Evolutionary conservation across 1,284 basidiomycete species (phyloP).

Genomic region (Ustilago crameri): DNA sequence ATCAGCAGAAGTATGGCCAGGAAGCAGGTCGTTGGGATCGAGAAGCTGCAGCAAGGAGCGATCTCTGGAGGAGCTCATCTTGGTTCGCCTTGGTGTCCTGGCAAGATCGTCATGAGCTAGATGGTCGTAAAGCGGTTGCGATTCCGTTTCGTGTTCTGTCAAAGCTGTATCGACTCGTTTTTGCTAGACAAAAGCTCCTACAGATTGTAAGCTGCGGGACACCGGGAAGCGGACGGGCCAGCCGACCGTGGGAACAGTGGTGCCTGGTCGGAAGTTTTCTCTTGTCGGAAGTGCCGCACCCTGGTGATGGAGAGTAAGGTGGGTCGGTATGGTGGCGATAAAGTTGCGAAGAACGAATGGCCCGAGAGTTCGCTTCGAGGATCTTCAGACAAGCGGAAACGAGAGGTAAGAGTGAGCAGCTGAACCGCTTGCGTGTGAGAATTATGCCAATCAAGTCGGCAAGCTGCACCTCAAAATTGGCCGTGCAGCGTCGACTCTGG

Average conservation of each 20-base stretch:
- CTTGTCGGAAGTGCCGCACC: neutral
- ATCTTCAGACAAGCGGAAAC: neutral
- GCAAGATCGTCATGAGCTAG: conserved; percentile 16
- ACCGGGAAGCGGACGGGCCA: neutral
- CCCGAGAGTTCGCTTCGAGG: neutral
- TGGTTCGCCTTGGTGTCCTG: neutral
- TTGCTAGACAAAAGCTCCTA: neutral
- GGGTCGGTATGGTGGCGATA: neutral
- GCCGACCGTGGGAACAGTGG: neutral
- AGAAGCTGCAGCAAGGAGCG: conserved; percentile 52
- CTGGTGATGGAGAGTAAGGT: neutral
- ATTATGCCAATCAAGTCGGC: neutral
- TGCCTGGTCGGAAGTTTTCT: neutral
- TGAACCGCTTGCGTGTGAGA: conserved; percentile 1
- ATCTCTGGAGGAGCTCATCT: conserved; percentile 41
- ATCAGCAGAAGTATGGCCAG: conserved; percentile 57
- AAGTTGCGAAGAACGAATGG: neutral
- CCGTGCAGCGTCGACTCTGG: conserved; percentile 2
- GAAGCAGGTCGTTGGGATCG: conserved; percentile 55
- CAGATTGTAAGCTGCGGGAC: neutral
- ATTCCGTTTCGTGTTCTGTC: neutral
- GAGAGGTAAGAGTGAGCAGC: neutral
- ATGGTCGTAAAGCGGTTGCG: neutral
- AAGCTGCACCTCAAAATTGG: neutral
- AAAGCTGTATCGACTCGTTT: neutral